Evolutionary conservation across 2,329 filamentous ascomycete species (phyloP).

Genomic region (Graphilbum fragrans): DNA sequence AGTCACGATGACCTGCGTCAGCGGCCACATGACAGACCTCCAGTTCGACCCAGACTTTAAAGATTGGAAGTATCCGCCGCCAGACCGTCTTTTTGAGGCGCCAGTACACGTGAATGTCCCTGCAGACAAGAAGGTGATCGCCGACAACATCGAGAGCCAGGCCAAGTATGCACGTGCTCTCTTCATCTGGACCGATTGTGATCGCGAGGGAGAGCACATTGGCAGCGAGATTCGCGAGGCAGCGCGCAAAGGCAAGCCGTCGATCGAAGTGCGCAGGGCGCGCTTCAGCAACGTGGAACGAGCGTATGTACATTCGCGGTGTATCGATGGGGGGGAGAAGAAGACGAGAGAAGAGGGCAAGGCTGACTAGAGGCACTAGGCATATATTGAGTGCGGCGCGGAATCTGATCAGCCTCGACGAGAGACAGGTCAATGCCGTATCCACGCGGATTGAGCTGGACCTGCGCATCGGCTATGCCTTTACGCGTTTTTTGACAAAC

Average conservation of each 20-base stretch:
- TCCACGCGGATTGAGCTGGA: constrained; percentile 84
- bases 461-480: constrained; percentile 81
- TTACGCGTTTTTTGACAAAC: constrained; percentile 77
- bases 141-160: constrained; percentile 72
- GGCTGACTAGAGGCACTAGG: constrained; percentile 28
- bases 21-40: constrained; percentile 72
- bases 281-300: constrained; percentile 93
- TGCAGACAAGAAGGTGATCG: constrained; percentile 68
- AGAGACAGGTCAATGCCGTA: constrained; percentile 78
- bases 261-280: constrained; percentile 71
- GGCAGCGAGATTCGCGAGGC: constrained; percentile 80
- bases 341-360: neutral
- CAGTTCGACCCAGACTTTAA: constrained; percentile 67
- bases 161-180: constrained; percentile 61
- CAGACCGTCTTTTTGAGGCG: constrained; percentile 69
- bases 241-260: constrained; percentile 59
- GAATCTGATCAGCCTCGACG: constrained; percentile 66
- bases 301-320: constrained; percentile 37
- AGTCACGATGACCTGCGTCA: constrained; percentile 89
- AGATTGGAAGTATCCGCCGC: constrained; percentile 71
- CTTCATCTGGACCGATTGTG: constrained; percentile 98
- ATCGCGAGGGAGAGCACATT: constrained; percentile 94
- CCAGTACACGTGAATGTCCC: constrained; percentile 58
- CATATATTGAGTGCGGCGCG: constrained; percentile 79
- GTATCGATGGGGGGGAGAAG: neutral